Conservation (phyloP, 257 asterid genomes). For the Haberlea rhodopensis region DNA sequence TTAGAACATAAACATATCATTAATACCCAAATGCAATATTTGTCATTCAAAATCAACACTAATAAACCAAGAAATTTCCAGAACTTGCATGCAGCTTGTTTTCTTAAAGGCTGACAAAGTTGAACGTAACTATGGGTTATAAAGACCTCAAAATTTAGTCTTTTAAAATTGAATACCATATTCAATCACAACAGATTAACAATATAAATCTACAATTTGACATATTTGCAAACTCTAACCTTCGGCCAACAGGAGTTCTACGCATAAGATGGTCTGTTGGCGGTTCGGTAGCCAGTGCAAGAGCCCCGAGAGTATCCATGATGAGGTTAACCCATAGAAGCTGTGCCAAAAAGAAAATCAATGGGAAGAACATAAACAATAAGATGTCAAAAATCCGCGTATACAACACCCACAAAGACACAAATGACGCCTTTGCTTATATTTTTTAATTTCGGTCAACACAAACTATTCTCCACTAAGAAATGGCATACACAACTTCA, state of each 20-base stretch:
- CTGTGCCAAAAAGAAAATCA: conserved; percentile 36
- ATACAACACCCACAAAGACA: no score
- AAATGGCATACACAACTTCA: neutral
- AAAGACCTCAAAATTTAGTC: no score
- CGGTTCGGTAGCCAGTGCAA: conserved; percentile 98
- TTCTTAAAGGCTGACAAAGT: no score
- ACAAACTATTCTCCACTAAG: neutral
- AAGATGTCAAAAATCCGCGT: neutral
- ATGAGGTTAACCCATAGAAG: conserved; percentile 97
- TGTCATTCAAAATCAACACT: no score
- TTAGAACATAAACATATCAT: no score
- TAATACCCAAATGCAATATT: no score
- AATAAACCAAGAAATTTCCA: no score
- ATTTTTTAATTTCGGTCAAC: neutral
- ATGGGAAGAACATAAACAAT: conserved; percentile 5
- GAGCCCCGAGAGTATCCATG: conserved; percentile 98
- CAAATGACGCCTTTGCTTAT: no score
- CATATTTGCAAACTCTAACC: conserved; percentile 40
- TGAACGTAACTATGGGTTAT: no score
- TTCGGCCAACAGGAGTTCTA: conserved; percentile 91
- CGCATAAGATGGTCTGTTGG: conserved; percentile 93
- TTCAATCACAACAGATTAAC: no score
- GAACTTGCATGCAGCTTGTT: no score
- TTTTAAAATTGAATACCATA: no score
- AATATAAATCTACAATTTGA: conserved; percentile 1